phyloP scores from a whole-genome alignment of 495 filamentous ascomycete species.

The Xylaria flabelliformis region DNA sequence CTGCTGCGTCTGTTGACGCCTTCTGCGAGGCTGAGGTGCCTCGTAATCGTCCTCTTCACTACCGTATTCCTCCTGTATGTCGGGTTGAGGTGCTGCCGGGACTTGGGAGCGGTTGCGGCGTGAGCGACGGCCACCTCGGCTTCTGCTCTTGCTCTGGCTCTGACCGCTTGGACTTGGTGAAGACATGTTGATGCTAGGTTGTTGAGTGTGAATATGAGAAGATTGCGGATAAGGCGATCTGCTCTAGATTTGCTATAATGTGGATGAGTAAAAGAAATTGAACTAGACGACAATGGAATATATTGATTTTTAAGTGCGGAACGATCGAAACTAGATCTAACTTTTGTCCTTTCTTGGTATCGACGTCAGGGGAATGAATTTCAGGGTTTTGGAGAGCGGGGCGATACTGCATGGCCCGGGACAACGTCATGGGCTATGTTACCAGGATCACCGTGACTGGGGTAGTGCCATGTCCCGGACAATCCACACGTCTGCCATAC shows the following conservation, averaged over 20 bases:
- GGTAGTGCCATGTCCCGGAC: not conserved
- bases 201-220: not conserved
- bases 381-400: conserved; percentile 8
- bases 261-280: not conserved
- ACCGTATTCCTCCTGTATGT: conserved; percentile 39
- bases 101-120: conserved; percentile 43
- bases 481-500: not conserved
- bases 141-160: conserved; percentile 29
- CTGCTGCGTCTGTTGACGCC: conserved; percentile 47
- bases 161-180: conserved; percentile 34
- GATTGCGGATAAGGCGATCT: not conserved
- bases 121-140: conserved; percentile 28
- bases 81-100: conserved; percentile 44
- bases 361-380: conserved; percentile 19
- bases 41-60: conserved; percentile 52
- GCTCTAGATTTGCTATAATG: not conserved
- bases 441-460: not conserved
- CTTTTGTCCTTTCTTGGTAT: not conserved
- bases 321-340: conserved; percentile 4
- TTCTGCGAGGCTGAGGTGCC: conserved; percentile 38
- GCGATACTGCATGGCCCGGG: not conserved
- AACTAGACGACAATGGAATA: not conserved
- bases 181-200: conserved; percentile 32
- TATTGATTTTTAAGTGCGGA: not conserved
- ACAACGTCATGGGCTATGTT: conserved; percentile 24